A percentile compares a stretch with the other conserved stretches of the same genome.
Conservation (phyloP, 2,329 filamentous ascomycete species). For the Elsinoe australis region DNA sequence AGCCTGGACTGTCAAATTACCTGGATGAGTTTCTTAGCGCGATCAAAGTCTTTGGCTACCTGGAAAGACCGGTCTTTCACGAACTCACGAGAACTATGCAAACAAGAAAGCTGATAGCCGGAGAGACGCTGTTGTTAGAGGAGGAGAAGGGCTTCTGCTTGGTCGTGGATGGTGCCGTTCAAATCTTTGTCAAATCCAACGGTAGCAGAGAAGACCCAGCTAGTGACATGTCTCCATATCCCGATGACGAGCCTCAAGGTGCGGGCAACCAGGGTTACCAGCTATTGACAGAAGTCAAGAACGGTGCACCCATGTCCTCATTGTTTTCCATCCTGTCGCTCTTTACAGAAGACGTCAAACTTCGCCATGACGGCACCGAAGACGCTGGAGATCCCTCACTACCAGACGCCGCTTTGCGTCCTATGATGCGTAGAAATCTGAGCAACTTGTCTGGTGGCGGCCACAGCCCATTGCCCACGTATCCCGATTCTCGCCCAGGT, state of each 20-base stretch:
- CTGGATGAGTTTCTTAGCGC: conserved; percentile 96
- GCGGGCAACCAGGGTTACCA: conserved; percentile 77
- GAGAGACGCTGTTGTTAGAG: conserved; percentile 88
- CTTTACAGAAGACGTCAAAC: conserved; percentile 88
- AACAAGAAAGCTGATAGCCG: conserved; percentile 89
- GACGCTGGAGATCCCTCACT: conserved; percentile 31
- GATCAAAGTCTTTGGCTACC: conserved; percentile 97
- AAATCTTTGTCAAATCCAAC: conserved; percentile 95
- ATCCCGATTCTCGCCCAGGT: conserved; percentile 19
- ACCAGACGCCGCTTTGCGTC: conserved; percentile 7
- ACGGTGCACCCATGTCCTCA: conserved; percentile 96
- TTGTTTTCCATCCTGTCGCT: conserved; percentile 94
- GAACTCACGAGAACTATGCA: conserved; percentile 98
- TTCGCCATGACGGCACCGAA: conserved; percentile 63
- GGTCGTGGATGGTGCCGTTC: conserved; percentile 90
- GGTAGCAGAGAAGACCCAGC: conserved; percentile 37
- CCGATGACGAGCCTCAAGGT: conserved; percentile 35
- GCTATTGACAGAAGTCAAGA: conserved; percentile 91
- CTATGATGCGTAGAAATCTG: conserved; percentile 10
- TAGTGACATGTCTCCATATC: conserved; percentile 37
- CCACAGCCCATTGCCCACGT: background rate
- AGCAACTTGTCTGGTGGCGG: conserved; percentile 9
- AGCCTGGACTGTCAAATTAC: conserved; percentile 89
- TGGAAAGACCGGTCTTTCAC: conserved; percentile 94
- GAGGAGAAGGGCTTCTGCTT: conserved; percentile 98